Percentiles rank a stretch among this genome's conserved stretches.
Conservation (phyloP, 306 rosid genomes). For the Acmispon strigosus region DNA sequence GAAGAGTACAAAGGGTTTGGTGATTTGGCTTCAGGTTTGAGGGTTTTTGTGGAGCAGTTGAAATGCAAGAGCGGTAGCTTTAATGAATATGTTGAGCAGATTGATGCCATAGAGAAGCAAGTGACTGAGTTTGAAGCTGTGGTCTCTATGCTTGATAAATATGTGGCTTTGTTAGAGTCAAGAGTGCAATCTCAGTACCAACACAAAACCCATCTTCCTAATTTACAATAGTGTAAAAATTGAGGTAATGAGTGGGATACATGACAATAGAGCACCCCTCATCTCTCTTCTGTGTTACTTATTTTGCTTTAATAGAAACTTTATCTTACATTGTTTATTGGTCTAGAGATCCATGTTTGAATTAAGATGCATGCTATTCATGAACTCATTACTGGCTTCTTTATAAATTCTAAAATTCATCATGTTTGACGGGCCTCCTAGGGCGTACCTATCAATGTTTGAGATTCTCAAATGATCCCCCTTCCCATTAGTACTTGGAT, state of each 20-base stretch:
- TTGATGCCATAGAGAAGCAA: slow-evolving; percentile 71
- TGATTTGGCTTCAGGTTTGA: slow-evolving; percentile 79
- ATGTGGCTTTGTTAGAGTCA: slow-evolving; percentile 63
- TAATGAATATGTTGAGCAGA: slow-evolving; percentile 62
- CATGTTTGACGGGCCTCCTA: neutral
- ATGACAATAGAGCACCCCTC: neutral
- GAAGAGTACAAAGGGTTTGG: slow-evolving; percentile 84
- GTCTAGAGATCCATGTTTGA: neutral
- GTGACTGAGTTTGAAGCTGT: slow-evolving; percentile 86
- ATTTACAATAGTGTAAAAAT: neutral
- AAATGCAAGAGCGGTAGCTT: slow-evolving; percentile 69
- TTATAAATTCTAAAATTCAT: neutral
- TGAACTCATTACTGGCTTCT: neutral
- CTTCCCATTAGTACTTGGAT: neutral
- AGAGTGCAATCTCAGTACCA: slow-evolving; percentile 47
- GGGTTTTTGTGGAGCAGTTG: slow-evolving; percentile 82
- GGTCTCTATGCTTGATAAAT: slow-evolving; percentile 71
- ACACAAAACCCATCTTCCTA: slow-evolving; percentile 37
- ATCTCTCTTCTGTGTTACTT: neutral
- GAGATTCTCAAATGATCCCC: neutral
- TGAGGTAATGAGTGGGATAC: neutral
- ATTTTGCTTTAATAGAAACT: neutral
- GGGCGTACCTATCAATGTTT: neutral
- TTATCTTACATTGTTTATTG: neutral
- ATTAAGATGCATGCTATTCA: neutral